Evolutionary conservation across 129 eudicot species (phyloP), one percentile per base, ranked within the genome.

Genomic region (Scalesia atractyloides): DNA sequence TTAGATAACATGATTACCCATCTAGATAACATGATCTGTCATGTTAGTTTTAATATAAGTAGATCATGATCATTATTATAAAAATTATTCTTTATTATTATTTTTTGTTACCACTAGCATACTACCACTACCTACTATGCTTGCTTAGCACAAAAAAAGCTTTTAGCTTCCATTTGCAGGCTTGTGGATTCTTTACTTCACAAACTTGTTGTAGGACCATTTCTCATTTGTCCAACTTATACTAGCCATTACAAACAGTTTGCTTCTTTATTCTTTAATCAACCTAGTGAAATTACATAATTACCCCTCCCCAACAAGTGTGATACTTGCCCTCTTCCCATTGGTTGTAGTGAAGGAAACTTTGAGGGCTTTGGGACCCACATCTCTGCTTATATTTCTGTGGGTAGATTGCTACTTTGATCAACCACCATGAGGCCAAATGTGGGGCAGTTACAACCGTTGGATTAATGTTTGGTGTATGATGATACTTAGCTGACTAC

Each of bases 401-500:
- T 69, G 76, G 70, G 70, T 20, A 36, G 81, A 77, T 63, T 61
- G 68, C 50, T 69, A 61, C 57, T 61, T 61, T 61, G 70, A 69
- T 77, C 39, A 43, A 66, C n/a, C 44, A 57, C 54, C 48, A 53
- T 66, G 73, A 75, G 41, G 16, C 53, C 66, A 61, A 47, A 44
- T 63, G 54, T 46, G 76, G 16, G 67, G 68, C 67, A 79, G 76
- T 73, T 33, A 64, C 62, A 81, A 70, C 90, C 90, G 70, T 90
- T 70, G 73, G 91, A 88, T 88, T 62, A 14, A 63, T 50, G 75
- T 59, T 76, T 78, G 82, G 83, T 80, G 87, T 41, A 41, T 41
- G 9, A 41, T 7, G 9, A 41, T 9, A 7, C 9, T 39, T 41
- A 41, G 46, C 46, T 82, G 83, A 76, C 76, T 83, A 86, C 95